Evolutionary conservation across 2,329 filamentous ascomycete genomes (phyloP).

Genomic region (Fusarium liriodendri): DNA sequence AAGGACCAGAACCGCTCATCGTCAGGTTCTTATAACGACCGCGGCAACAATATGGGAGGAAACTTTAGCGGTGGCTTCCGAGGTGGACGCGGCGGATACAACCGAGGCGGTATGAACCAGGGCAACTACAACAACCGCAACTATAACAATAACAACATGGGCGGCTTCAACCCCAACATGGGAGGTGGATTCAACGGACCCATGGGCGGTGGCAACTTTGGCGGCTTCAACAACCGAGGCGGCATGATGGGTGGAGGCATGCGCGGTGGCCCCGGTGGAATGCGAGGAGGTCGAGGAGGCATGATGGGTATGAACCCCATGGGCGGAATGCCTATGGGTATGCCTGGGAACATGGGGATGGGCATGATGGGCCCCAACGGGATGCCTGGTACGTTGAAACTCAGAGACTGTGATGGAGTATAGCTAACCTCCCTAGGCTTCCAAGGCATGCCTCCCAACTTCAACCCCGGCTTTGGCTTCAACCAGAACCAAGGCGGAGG

Average conservation of each 20-base stretch:
- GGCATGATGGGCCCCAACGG: conserved; percentile 64
- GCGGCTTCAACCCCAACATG: conserved; percentile 53
- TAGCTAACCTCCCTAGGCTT: conserved; percentile 62
- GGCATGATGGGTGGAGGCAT: conserved; percentile 60
- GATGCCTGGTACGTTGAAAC: conserved; percentile 50
- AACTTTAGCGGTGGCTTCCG: conserved; percentile 65
- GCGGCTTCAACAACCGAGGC: conserved; percentile 59
- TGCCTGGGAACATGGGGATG: conserved; percentile 69
- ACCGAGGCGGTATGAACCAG: conserved; percentile 59
- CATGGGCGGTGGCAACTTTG: conserved; percentile 64
- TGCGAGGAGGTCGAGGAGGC: conserved; percentile 60
- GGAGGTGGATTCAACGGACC: conserved; percentile 63
- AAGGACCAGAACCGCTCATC: conserved; percentile 71
- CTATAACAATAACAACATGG: conserved; percentile 56
- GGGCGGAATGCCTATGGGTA: conserved; percentile 64
- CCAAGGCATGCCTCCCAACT: conserved; percentile 75
- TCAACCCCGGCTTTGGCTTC: conserved; percentile 79
- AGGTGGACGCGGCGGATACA: conserved; percentile 63
- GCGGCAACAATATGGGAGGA: conserved; percentile 52
- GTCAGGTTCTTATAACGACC: conserved; percentile 61
- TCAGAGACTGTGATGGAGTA: background rate
- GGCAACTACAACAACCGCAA: conserved; percentile 57
- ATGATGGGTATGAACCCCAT: conserved; percentile 63
- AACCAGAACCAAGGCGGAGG: conserved; percentile 58
- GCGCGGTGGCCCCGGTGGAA: conserved; percentile 62